phyloP scores from a whole-genome alignment of 768 basidiomycete genomes.

The Lyophyllum shimeji region DNA sequence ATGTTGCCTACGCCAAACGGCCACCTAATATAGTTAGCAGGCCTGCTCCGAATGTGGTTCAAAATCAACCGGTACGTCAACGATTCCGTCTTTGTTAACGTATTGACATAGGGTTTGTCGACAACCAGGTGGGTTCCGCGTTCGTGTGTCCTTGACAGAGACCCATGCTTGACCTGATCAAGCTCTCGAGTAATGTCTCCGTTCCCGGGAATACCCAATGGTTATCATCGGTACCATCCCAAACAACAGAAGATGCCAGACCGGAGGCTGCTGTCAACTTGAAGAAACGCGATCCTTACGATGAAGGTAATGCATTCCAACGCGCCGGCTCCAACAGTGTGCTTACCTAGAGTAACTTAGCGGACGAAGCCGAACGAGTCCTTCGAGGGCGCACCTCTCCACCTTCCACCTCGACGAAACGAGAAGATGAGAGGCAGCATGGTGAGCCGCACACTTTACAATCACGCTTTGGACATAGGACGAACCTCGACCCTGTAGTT shows the following conservation, averaged over 20 bases:
- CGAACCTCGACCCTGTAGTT: background rate
- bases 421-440: background rate
- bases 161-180: background rate
- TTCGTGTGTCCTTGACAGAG: background rate
- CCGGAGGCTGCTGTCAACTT: background rate
- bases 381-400: background rate
- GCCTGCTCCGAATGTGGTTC: background rate
- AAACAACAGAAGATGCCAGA: background rate
- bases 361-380: conserved; percentile 11
- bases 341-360: background rate
- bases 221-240: background rate
- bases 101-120: background rate
- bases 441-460: background rate
- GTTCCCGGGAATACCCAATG: background rate
- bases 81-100: background rate
- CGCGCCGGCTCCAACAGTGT: background rate
- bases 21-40: conserved; percentile 1
- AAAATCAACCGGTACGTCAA: background rate
- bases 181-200: background rate
- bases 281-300: conserved; percentile 19
- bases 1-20: conserved; percentile 20
- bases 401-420: background rate
- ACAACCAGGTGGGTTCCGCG: background rate
- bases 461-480: background rate
- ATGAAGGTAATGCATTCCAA: conserved; percentile 12